A percentile compares a stretch with the other conserved stretches of the same genome.
Conservation (phyloP, 225 moss, liverwort and hornwort genomes). For the Physcomitrium patens region DNA sequence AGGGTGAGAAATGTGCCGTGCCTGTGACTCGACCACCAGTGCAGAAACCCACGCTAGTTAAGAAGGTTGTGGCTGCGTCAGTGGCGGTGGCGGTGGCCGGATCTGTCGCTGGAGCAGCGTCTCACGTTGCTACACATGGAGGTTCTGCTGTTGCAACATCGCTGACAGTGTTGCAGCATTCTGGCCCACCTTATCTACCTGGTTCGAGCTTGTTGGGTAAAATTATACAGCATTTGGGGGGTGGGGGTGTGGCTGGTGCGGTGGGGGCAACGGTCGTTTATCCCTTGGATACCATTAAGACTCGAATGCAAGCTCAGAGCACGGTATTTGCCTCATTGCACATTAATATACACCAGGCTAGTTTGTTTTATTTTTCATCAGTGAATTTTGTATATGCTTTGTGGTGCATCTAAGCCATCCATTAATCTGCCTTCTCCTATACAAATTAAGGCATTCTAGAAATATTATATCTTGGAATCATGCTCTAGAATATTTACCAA, state of each 20-base stretch:
- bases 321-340: conserved; percentile 37
- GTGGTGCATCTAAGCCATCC: too few species aligned
- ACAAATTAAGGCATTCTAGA: too few species aligned
- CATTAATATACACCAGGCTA: too few species aligned
- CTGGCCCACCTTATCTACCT: conserved; percentile 37
- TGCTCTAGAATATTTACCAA: neutral
- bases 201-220: conserved; percentile 65
- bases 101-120: conserved; percentile 71
- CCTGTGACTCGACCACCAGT: conserved; percentile 25
- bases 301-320: conserved; percentile 95
- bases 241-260: conserved; percentile 92
- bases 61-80: conserved; percentile 52
- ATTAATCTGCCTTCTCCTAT: too few species aligned
- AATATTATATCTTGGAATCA: neutral
- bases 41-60: conserved; percentile 37
- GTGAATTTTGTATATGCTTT: too few species aligned
- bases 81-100: conserved; percentile 60
- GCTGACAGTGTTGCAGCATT: conserved; percentile 54
- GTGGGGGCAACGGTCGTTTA: conserved; percentile 94
- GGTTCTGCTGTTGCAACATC: conserved; percentile 51
- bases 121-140: conserved; percentile 65
- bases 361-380: too few species aligned
- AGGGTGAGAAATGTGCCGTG: too few species aligned
- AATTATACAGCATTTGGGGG: conserved; percentile 71
- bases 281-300: conserved; percentile 94